Percentiles rank a stretch among this genome's conserved stretches.
phyloP scores from a whole-genome alignment of 2,329 filamentous ascomycete species.

The Xylaria sp. region DNA sequence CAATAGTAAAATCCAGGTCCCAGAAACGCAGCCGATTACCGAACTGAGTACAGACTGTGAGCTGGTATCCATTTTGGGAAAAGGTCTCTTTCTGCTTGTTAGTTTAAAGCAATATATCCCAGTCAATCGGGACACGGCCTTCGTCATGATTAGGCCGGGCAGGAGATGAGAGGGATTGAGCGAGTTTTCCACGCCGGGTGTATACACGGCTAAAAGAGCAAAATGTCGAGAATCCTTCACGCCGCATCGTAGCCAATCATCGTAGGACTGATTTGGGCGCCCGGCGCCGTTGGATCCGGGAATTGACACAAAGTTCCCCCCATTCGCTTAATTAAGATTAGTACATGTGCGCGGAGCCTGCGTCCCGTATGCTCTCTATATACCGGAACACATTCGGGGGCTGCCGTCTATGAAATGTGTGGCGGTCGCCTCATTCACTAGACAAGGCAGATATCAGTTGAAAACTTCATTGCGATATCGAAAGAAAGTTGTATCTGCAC shows the following conservation, averaged over 20 bases:
- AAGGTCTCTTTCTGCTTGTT: background rate
- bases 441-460: background rate
- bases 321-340: background rate
- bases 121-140: background rate
- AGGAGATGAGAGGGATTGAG: conserved; percentile 23
- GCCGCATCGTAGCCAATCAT: conserved; percentile 10
- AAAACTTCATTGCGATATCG: background rate
- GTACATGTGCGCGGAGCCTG: background rate
- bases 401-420: no score
- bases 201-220: conserved; percentile 22
- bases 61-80: background rate
- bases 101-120: background rate
- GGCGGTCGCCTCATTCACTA: background rate
- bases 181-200: conserved; percentile 22
- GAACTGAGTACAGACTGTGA: background rate
- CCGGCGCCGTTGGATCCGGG: conserved; percentile 14
- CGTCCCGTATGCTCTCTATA: conserved; percentile 4
- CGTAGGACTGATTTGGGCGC: background rate
- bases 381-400: background rate
- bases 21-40: background rate
- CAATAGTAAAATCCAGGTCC: background rate
- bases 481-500: no score
- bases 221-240: background rate
- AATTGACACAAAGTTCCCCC: background rate
- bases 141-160: background rate